phyloP scores from a whole-genome alignment of 495 filamentous ascomycete species.

The Endocarpon pusillum region DNA sequence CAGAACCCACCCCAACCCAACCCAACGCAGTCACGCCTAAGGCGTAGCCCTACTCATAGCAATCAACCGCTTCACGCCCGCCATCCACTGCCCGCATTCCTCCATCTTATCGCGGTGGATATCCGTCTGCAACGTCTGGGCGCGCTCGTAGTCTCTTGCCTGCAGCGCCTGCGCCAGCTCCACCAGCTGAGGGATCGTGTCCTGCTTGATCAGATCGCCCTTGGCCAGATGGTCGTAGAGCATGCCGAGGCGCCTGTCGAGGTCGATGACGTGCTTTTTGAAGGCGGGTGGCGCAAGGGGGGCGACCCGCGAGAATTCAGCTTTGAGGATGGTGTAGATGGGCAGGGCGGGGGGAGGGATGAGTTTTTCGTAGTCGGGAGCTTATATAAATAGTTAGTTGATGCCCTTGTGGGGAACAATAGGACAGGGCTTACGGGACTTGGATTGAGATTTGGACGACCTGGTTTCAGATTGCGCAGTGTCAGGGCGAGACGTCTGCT shows the following conservation, averaged over 20 bases:
- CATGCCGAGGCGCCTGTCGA: conserved; percentile 75
- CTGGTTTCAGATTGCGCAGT: conserved; percentile 32
- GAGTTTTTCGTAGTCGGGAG: conserved; percentile 74
- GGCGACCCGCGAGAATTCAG: conserved; percentile 79
- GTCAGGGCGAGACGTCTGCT: conserved; percentile 30
- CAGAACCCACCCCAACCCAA: not conserved
- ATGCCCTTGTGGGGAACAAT: not conserved
- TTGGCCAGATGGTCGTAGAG: conserved; percentile 96
- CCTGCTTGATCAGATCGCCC: conserved; percentile 66
- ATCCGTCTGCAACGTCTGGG: conserved; percentile 57
- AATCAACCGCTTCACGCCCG: conserved; percentile 28
- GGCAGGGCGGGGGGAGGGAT: conserved; percentile 60
- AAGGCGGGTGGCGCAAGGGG: conserved; percentile 63
- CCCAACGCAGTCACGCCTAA: not conserved
- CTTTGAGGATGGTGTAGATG: conserved; percentile 62
- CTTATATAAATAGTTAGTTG: conserved; percentile 19
- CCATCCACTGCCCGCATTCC: conserved; percentile 93
- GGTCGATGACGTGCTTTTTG: conserved; percentile 74
- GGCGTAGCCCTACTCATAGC: conserved; percentile 1
- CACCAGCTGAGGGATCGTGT: conserved; percentile 56
- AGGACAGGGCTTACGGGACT: conserved; percentile 42
- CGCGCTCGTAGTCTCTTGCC: conserved; percentile 56
- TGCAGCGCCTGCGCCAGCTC: conserved; percentile 52
- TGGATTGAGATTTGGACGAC: conserved; percentile 33
- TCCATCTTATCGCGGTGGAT: conserved; percentile 67